phyloP scores from a whole-genome alignment of 2,329 filamentous ascomycete genomes.

The Clonostachys rhizophaga region DNA sequence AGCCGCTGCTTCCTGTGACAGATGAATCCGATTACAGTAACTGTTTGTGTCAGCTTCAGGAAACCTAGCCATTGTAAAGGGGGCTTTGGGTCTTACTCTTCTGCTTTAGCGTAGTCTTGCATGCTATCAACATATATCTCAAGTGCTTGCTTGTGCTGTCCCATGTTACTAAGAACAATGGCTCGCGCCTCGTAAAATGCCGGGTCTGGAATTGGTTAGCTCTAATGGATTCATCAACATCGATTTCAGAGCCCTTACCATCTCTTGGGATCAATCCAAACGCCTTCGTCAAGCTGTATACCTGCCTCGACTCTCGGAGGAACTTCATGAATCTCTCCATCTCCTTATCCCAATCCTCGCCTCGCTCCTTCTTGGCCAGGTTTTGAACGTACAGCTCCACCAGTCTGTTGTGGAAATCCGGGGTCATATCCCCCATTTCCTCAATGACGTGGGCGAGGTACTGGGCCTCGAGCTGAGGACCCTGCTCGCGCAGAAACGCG shows the following conservation, averaged over 20 bases:
- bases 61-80: neutral
- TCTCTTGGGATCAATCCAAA: constrained; percentile 75
- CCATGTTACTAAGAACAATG: constrained; percentile 90
- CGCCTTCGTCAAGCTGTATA: constrained; percentile 74
- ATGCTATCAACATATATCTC: constrained; percentile 97
- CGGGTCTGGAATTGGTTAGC: constrained; percentile 51
- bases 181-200: constrained; percentile 86
- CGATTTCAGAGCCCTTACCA: constrained; percentile 43
- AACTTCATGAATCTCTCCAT: constrained; percentile 69
- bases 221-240: neutral
- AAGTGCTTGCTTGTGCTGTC: constrained; percentile 90
- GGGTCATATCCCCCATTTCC: constrained; percentile 78
- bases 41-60: constrained; percentile 30
- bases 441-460: constrained; percentile 91
- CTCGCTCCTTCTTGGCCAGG: constrained; percentile 32
- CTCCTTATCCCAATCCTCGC: constrained; percentile 48
- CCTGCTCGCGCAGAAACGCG: constrained; percentile 66
- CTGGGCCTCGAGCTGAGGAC: constrained; percentile 65
- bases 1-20: constrained; percentile 43
- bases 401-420: constrained; percentile 82
- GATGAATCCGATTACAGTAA: constrained; percentile 85
- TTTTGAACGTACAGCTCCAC: constrained; percentile 67
- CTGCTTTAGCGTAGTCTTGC: constrained; percentile 79
- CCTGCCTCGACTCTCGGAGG: constrained; percentile 66
- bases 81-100: constrained; percentile 61